phyloP scores from a whole-genome alignment of 257 asterid genomes.

The Verbena officinalis region DNA sequence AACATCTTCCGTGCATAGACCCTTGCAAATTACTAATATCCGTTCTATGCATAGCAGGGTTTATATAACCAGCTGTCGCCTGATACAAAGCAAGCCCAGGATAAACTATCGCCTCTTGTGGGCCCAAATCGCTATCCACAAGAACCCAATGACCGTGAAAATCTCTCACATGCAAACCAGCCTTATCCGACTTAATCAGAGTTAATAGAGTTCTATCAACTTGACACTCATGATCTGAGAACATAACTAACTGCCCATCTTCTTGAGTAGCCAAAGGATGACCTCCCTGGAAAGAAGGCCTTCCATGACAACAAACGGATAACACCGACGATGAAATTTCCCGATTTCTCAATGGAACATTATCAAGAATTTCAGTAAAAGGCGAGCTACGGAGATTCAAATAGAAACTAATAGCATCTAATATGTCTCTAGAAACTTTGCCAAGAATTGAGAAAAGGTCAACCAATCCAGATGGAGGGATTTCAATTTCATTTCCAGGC shows the following conservation, averaged over 20 bases:
- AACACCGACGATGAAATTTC: conserved; percentile 85
- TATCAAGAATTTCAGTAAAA: conserved; percentile 86
- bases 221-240: conserved; percentile 81
- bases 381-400: conserved; percentile 89
- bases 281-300: conserved; percentile 90
- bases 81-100: conserved; percentile 95
- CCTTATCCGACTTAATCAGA: conserved; percentile 76
- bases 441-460: conserved; percentile 80
- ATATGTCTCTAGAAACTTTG: conserved; percentile 72
- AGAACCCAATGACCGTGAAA: conserved; percentile 92
- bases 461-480: conserved; percentile 78
- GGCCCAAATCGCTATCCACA: conserved; percentile 92
- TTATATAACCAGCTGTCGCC: conserved; percentile 94
- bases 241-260: conserved; percentile 74
- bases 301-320: conserved; percentile 79
- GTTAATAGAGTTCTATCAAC: conserved; percentile 84
- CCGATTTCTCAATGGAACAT: conserved; percentile 79
- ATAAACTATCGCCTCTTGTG: conserved; percentile 84
- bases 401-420: conserved; percentile 83
- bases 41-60: conserved; percentile 75
- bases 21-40: conserved; percentile 66
- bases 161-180: conserved; percentile 82
- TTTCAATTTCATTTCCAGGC: conserved; percentile 58
- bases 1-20: conserved; percentile 72
- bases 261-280: conserved; percentile 74